Percentiles rank a stretch among this genome's conserved stretches.
phyloP scores from a whole-genome alignment of 192 early-diverging fungal species.

The Haplosporangium gracile region DNA sequence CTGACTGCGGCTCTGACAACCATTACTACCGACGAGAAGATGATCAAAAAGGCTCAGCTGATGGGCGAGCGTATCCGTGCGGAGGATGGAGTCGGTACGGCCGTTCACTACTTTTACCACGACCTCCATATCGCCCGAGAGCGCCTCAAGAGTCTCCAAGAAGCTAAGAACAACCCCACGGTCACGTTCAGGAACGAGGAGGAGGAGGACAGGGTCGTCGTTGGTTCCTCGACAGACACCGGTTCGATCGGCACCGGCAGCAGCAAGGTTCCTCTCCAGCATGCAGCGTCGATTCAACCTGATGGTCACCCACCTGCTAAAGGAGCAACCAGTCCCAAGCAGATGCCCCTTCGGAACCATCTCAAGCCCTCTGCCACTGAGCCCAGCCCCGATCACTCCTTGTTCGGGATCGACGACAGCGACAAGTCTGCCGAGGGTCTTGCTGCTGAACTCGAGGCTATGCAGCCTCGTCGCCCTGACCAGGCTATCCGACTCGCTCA shows the following conservation, averaged over 20 bases:
- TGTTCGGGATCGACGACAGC: neutral
- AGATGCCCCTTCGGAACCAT: neutral
- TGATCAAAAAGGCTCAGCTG: constrained; percentile 55
- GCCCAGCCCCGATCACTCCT: constrained; percentile 10
- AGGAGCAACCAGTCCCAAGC: constrained; percentile 1
- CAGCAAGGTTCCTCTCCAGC: neutral
- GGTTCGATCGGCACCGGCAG: neutral
- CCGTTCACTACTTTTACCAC: constrained; percentile 68
- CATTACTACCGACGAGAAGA: constrained; percentile 64
- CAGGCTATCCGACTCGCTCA: neutral
- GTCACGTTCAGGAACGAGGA: neutral
- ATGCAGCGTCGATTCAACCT: neutral
- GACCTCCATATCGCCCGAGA: constrained; percentile 65
- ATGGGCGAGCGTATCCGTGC: constrained; percentile 63
- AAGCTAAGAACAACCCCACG: neutral
- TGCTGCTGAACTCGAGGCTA: constrained; percentile 24
- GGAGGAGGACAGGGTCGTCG: neutral
- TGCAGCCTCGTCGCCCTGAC: constrained; percentile 5
- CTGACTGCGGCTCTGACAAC: constrained; percentile 58
- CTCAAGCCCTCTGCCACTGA: constrained; percentile 20
- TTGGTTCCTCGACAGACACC: neutral
- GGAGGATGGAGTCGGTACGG: constrained; percentile 67
- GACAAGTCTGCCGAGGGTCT: constrained; percentile 15
- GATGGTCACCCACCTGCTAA: neutral
- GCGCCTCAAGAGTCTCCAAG: constrained; percentile 14